Evolutionary conservation across 2,329 filamentous ascomycete genomes (phyloP), one percentile per base, ranked within the genome.

Genomic region (Niveomyces coronatus): DNA sequence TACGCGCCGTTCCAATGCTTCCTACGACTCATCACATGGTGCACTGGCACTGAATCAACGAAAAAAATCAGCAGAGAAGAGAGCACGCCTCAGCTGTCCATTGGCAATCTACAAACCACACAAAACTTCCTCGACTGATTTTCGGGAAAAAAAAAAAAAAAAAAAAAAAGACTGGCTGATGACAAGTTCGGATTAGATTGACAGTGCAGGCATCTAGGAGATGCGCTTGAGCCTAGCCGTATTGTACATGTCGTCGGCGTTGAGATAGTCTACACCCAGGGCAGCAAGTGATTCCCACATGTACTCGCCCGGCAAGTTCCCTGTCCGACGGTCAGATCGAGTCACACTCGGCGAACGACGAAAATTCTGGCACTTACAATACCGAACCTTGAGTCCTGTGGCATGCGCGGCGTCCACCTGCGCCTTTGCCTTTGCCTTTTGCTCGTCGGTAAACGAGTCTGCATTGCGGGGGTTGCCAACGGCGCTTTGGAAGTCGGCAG

Each of bases 271-370:
- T 4, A 45, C 43, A 13, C 41, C 43, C 8, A 45, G 32, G 6
- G 36, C 43, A 5, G 33, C 33, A 17, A 45, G 11, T 5, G 43
- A 20, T 38, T 45, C 43, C 43, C 43, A 45, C 43, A 45, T 45
- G 37, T 43, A 45, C 16, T 45, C 43, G 13, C 43, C 44, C 2
- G 44, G 44, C 23, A 44, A 17, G 17, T 45, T 39, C 36, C 37
- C 35, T 40, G 23, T 18, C 13, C 19, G 10, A 23, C 5, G 10
- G 20, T 15, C 13, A 18, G 2, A 29, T 7, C 31, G 16, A n/a
- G 24, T 15, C n/a, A 24, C 19, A 17, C n/a, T n/a, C n/a, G n/a
- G n/a, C n/a, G n/a, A n/a, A n/a, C n/a, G n/a, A 9, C 7, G 10
- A 8, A 13, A 3, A 5, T 10, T 11, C 15, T 14, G 31, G n/a